Evolutionary conservation across 495 filamentous ascomycete genomes (phyloP), one percentile per base, ranked within the genome.

Genomic region (Trichoderma erinaceum): DNA sequence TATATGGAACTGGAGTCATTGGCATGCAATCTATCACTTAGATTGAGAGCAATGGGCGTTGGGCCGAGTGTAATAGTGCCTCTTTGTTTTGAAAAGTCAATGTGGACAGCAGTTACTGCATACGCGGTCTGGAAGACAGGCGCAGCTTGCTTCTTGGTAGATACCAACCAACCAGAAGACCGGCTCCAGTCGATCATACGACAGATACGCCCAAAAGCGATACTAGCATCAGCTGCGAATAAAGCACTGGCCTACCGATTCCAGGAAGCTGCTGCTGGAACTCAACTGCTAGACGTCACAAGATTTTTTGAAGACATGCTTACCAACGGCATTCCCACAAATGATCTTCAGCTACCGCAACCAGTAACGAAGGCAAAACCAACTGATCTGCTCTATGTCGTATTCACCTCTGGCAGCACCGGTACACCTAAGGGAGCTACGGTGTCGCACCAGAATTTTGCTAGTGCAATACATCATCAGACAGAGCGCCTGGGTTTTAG

Each of bases 1-100:
- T 88, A 79, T 70, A 70, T 64, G 2, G 77, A 87, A 68, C 73
- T 88, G 41, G 81, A 85, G 32, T 43, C 66, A 11, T 67, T 80
- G 21, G 72, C 82, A 72, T 75, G 27, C 70, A 74, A 70, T 46
- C 69, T 88, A 23, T 82, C 83, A 6, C 74, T 67, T 25, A 74
- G 77, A n/a, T 71, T 86, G 25, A 72, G 77, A 46, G 69, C 63
- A 2, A 18, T 48, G 13, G 80, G 80, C 0, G 69, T 82, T n/a
- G 79, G 78, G 16, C 79, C 79, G 0, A 77, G 76, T 32, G 75
- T 74, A 8, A 76, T 81, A 8, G 77, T 83, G 6, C 80, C 81
- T 2, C 77, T 83, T 25, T 76, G 81, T 1, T 74, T 82, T 68
- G 75, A 80, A 48, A 83, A 82, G 72, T 75, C 76, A 65, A 74